phyloP scores from a whole-genome alignment of 306 rosid species.

The Cucumis cinereus region DNA sequence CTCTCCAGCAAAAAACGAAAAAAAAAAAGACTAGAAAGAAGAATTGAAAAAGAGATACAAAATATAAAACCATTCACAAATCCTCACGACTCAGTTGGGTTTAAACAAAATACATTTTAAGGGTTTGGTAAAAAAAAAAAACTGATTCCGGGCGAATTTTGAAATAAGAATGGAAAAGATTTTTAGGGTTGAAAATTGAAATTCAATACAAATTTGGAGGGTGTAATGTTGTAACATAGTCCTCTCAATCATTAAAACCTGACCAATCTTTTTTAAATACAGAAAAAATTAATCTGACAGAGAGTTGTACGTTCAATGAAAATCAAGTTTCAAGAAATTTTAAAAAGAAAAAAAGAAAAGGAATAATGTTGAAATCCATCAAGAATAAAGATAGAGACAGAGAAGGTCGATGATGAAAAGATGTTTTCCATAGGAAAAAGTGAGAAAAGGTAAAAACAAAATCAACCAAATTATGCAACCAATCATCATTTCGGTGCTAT shows the following conservation, averaged over 20 bases:
- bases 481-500: not conserved
- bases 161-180: no score
- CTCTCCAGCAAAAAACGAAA: not conserved
- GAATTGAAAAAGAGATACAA: not conserved
- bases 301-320: not conserved
- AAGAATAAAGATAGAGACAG: conserved; percentile 1
- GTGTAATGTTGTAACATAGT: not conserved
- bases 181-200: not conserved
- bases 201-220: not conserved
- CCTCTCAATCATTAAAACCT: not conserved
- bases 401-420: not conserved
- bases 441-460: not conserved
- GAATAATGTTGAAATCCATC: not conserved
- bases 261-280: not conserved
- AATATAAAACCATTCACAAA: not conserved
- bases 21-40: not conserved
- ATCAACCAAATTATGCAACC: not conserved
- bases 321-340: not conserved
- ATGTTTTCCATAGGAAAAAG: not conserved
- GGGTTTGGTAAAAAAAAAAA: no score
- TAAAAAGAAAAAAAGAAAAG: no score
- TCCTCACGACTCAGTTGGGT: not conserved
- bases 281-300: no score
- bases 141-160: no score
- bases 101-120: not conserved